phyloP scores from a whole-genome alignment of 192 early-diverging fungal species.

The Phycomyces nitens region DNA sequence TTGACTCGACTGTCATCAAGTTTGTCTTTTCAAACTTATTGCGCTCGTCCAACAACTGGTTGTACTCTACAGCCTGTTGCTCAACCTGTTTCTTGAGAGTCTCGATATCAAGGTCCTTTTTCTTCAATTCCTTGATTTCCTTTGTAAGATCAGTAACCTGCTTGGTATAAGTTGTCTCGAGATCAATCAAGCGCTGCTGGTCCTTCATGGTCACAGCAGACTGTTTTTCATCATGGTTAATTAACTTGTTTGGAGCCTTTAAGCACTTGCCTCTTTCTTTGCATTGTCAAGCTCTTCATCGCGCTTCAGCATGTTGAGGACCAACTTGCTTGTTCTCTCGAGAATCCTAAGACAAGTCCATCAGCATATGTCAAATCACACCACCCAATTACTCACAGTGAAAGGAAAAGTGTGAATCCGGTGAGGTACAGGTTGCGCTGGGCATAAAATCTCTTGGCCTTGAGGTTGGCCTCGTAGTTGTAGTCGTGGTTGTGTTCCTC shows the following conservation, averaged over 20 bases:
- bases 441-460: constrained; percentile 53
- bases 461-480: constrained; percentile 35
- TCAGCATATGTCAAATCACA: neutral
- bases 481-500: constrained; percentile 31
- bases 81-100: constrained; percentile 30
- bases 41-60: constrained; percentile 26
- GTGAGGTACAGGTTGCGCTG: constrained; percentile 62
- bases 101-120: constrained; percentile 28
- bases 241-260: no score
- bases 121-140: constrained; percentile 26
- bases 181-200: constrained; percentile 29
- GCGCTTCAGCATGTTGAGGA: constrained; percentile 44
- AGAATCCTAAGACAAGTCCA: constrained; percentile 37
- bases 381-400: constrained; percentile 46
- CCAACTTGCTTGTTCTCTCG: constrained; percentile 50
- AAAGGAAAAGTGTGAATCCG: constrained; percentile 59
- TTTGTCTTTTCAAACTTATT: constrained; percentile 18
- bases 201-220: constrained; percentile 13
- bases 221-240: constrained; percentile 7
- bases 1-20: constrained; percentile 19
- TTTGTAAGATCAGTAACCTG: constrained; percentile 13
- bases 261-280: constrained; percentile 15
- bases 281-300: constrained; percentile 40
- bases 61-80: constrained; percentile 26
- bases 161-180: constrained; percentile 21